A percentile compares a stretch with the other conserved stretches of the same genome.
Evolutionary conservation across 352 stramenopile species (phyloP).

Genomic region (Phytopythium oedochilum): DNA sequence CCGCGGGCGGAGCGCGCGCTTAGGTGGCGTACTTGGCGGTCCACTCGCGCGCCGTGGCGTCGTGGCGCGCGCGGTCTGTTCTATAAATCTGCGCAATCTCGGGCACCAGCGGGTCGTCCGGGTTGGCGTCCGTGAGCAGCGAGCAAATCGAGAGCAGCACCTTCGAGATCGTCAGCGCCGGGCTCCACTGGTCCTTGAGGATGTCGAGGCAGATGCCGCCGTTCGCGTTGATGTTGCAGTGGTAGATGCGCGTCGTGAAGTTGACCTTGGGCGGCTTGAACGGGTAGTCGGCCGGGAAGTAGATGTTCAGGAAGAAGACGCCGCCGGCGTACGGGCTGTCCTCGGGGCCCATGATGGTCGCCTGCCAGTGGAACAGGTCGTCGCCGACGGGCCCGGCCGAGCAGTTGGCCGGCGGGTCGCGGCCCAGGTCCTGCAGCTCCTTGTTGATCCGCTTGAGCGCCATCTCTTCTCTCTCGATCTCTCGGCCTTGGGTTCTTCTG

Average conservation of each 20-base stretch:
- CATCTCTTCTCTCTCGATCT: constrained; percentile 39
- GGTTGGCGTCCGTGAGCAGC: constrained; percentile 99
- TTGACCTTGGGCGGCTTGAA: constrained; percentile 99
- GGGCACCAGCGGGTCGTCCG: constrained; percentile 96
- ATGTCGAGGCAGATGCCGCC: constrained; percentile 99
- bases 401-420: constrained; percentile 98
- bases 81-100: constrained; percentile 94
- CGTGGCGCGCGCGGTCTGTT: constrained; percentile 91
- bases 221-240: constrained; percentile 99
- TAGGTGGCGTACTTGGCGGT: constrained; percentile 99
- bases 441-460: constrained; percentile 96
- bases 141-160: constrained; percentile 99
- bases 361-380: constrained; percentile 98
- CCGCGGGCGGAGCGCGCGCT: not conserved
- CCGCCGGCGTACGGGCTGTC: constrained; percentile 97
- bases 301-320: constrained; percentile 99
- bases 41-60: constrained; percentile 96
- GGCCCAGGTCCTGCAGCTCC: constrained; percentile 92
- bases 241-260: constrained; percentile 99
- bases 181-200: constrained; percentile 99
- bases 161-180: constrained; percentile 99
- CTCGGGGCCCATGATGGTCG: constrained; percentile 97
- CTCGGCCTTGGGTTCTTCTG: constrained; percentile 19
- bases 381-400: constrained; percentile 97
- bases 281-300: constrained; percentile 99